Conservation (phyloP, 2,329 filamentous ascomycete species). For the Exophiala sp. region DNA sequence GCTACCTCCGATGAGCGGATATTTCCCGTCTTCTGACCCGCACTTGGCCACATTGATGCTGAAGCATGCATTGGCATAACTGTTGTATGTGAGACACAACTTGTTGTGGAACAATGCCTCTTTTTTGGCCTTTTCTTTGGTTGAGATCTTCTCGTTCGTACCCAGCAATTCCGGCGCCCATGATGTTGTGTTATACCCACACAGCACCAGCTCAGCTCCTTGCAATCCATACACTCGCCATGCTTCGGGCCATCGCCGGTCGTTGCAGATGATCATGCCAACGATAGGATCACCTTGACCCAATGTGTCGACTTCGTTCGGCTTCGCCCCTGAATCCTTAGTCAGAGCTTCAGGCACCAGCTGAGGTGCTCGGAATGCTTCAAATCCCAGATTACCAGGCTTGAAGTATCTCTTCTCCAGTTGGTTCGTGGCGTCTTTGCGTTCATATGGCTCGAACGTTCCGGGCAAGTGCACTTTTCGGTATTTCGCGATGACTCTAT, state of each 20-base stretch:
- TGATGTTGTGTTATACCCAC: conserved; percentile 52
- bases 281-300: conserved; percentile 50
- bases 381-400: conserved; percentile 52
- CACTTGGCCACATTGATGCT: conserved; percentile 50
- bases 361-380: conserved; percentile 51
- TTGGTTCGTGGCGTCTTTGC: conserved; percentile 50
- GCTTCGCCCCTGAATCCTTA: conserved; percentile 28
- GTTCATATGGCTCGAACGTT: conserved; percentile 49
- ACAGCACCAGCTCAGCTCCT: conserved; percentile 47
- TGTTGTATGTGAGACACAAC: conserved; percentile 51
- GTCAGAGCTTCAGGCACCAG: conserved; percentile 41
- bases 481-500: conserved; percentile 50
- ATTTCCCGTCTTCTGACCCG: conserved; percentile 51
- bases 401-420: conserved; percentile 56
- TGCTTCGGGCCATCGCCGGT: conserved; percentile 52
- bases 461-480: conserved; percentile 56
- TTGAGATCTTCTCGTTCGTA: conserved; percentile 39
- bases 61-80: conserved; percentile 54
- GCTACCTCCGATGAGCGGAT: conserved; percentile 49
- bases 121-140: conserved; percentile 43
- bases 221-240: conserved; percentile 53
- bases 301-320: conserved; percentile 22
- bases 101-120: conserved; percentile 52
- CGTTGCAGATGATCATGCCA: conserved; percentile 57
- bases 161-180: conserved; percentile 49